Conservation (phyloP, 352 stramenopile species). For the Phytophthora idaei region DNA sequence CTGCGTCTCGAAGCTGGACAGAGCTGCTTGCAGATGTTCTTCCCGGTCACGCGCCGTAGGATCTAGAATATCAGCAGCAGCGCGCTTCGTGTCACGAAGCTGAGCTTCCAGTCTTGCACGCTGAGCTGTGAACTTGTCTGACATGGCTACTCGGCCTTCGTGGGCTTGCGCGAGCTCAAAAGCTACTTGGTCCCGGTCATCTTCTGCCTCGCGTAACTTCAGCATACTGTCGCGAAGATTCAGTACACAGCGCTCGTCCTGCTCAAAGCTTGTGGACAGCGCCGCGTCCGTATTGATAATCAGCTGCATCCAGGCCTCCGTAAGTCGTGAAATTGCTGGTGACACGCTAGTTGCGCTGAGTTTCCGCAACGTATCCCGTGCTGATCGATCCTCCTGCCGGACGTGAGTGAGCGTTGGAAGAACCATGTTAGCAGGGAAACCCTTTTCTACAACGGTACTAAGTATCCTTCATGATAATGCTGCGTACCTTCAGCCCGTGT, state of each 20-base stretch:
- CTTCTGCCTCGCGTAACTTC: conserved; percentile 63
- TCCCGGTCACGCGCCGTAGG: conserved; percentile 46
- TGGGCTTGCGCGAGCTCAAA: conserved; percentile 61
- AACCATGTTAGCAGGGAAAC: background rate
- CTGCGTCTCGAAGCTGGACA: conserved; percentile 46
- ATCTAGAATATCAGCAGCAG: conserved; percentile 42
- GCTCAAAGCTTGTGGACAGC: conserved; percentile 57
- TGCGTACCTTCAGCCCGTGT: conserved; percentile 30
- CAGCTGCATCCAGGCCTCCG: conserved; percentile 47
- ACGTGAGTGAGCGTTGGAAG: background rate
- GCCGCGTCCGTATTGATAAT: conserved; percentile 44
- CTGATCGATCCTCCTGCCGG: conserved; percentile 45
- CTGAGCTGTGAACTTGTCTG: conserved; percentile 37
- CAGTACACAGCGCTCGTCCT: conserved; percentile 46
- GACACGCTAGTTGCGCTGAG: conserved; percentile 49
- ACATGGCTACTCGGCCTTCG: conserved; percentile 37
- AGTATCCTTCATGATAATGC: background rate
- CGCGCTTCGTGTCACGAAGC: conserved; percentile 48
- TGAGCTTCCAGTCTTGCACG: conserved; percentile 50
- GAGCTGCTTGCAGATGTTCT: conserved; percentile 46
- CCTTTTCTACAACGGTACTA: background rate
- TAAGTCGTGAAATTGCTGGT: conserved; percentile 38
- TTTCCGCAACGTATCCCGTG: conserved; percentile 46
- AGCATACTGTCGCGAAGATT: conserved; percentile 54
- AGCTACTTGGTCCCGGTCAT: conserved; percentile 63